A percentile compares a stretch with the other conserved stretches of the same genome.
phyloP scores from a whole-genome alignment of 2,329 filamentous ascomycete species.

The Tolypocladium tundrense region DNA sequence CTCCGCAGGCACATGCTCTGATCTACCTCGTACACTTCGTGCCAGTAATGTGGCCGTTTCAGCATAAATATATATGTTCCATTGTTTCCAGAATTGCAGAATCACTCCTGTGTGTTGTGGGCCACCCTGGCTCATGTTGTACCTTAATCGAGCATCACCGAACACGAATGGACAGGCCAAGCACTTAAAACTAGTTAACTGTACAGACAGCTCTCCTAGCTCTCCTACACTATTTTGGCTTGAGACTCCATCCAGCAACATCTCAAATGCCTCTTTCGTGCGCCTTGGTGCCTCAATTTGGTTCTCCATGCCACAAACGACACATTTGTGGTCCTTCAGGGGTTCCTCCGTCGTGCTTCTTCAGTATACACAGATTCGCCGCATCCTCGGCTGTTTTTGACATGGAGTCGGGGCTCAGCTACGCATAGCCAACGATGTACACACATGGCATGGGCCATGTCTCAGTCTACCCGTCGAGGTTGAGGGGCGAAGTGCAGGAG shows the following conservation, averaged over 20 bases:
- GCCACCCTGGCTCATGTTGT: background rate
- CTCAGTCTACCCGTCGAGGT: slow-evolving; percentile 2
- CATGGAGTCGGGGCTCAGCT: background rate
- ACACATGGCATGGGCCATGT: background rate
- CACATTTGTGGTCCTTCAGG: background rate
- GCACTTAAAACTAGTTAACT: background rate
- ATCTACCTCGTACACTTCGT: background rate
- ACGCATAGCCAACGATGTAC: background rate
- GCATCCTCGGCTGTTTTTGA: background rate
- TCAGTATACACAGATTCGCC: background rate
- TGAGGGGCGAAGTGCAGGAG: slow-evolving; percentile 8
- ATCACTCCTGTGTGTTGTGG: background rate
- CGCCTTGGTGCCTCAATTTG: background rate
- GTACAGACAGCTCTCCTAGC: too few species aligned
- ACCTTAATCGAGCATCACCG: background rate
- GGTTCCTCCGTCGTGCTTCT: background rate
- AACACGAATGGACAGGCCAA: background rate
- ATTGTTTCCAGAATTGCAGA: background rate
- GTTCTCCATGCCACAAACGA: background rate
- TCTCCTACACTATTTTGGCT: too few species aligned
- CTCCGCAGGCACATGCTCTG: background rate
- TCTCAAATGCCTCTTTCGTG: background rate
- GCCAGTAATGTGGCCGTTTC: background rate
- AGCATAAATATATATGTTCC: background rate
- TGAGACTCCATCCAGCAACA: background rate